Percentiles rank a stretch among this genome's conserved stretches.
These are phyloP conservation scores for Solanum paucissectum DNA, from an alignment of 257 asterid species.

Conservation along the genomic window DNA sequence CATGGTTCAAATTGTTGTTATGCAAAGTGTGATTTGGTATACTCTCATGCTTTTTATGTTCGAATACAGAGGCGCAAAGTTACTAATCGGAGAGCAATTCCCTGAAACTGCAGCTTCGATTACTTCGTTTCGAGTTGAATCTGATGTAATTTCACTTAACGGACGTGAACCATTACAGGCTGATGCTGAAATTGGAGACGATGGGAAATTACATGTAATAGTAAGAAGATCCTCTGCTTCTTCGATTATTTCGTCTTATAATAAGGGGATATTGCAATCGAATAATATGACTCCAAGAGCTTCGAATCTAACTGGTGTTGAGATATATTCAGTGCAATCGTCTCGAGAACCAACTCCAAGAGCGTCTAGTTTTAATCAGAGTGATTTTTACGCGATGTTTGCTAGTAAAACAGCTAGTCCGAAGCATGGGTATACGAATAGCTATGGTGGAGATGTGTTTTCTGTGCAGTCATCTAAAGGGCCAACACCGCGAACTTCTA, in stretches of 20 bases:
- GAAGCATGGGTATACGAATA: conserved; percentile 53
- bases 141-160: conserved; percentile 71
- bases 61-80: conserved; percentile 71
- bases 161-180: conserved; percentile 84
- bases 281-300: conserved; percentile 63
- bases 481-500: conserved; percentile 73
- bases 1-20: conserved; percentile 88
- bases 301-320: conserved; percentile 74
- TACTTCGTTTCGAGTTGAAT: conserved; percentile 67
- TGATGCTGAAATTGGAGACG: conserved; percentile 82
- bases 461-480: conserved; percentile 75
- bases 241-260: conserved; percentile 39
- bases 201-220: conserved; percentile 79
- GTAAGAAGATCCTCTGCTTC: conserved; percentile 54
- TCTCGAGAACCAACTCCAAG: conserved; percentile 85
- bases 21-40: conserved; percentile 87
- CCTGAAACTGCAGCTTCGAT: conserved; percentile 85
- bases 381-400: conserved; percentile 86
- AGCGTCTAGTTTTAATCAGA: conserved; percentile 75
- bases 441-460: conserved; percentile 53
- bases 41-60: conserved; percentile 75
- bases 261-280: conserved; percentile 29
- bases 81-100: conserved; percentile 66
- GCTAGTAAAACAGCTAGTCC: conserved; percentile 72
- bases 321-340: conserved; percentile 83